Evolutionary conservation across 768 basidiomycete species (phyloP).

Genomic region (Zangia roseola): DNA sequence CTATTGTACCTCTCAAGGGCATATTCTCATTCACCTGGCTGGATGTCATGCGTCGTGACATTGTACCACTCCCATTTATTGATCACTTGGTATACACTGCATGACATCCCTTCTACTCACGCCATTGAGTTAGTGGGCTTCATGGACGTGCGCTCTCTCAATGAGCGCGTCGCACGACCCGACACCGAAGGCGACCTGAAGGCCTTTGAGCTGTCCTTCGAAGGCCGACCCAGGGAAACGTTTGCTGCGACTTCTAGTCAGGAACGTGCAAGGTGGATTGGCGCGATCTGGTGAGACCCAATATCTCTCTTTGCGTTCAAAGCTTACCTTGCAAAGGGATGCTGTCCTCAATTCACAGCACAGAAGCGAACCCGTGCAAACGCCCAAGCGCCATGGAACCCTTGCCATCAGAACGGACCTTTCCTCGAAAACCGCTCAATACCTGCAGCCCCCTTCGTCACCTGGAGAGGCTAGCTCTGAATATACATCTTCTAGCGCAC

Average conservation of each 20-base stretch:
- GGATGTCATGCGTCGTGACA: conserved; percentile 47
- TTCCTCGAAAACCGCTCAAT: background rate
- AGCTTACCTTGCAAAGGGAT: conserved; percentile 46
- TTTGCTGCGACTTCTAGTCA: conserved; percentile 62
- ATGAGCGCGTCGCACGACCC: conserved; percentile 47
- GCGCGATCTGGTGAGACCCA: conserved; percentile 61
- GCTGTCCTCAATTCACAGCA: conserved; percentile 45
- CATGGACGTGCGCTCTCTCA: conserved; percentile 63
- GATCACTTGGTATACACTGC: conserved; percentile 46
- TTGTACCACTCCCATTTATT: conserved; percentile 42
- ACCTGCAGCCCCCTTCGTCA: conserved; percentile 8
- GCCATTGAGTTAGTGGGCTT: conserved; percentile 52
- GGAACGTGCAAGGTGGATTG: conserved; percentile 73
- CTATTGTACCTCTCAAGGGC: conserved; percentile 49
- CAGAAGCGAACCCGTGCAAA: conserved; percentile 3
- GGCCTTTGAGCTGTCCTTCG: conserved; percentile 65
- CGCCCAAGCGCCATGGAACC: background rate
- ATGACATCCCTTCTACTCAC: conserved; percentile 41
- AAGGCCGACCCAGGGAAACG: conserved; percentile 49
- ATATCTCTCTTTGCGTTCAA: background rate
- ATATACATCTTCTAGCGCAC: conserved; percentile 27
- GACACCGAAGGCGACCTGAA: conserved; percentile 43
- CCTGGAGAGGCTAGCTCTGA: conserved; percentile 24
- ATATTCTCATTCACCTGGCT: conserved; percentile 38
- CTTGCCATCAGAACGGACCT: conserved; percentile 21